Evolutionary conservation across 1,139 yeast genomes (phyloP).

Genomic region (Blastobotrys proliferans): DNA sequence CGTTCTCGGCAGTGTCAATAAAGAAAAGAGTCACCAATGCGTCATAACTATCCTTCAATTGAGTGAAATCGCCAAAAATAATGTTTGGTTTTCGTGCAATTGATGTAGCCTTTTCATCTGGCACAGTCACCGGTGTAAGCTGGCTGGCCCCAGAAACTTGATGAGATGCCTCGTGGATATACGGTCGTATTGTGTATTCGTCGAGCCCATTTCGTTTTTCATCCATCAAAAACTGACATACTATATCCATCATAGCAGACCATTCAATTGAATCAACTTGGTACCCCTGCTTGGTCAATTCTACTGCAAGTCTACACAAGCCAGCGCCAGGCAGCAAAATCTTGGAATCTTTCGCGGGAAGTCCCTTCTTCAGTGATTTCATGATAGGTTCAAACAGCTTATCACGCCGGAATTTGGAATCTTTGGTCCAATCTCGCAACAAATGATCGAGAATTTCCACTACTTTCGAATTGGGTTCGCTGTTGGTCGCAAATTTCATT

Average conservation of each 20-base stretch:
- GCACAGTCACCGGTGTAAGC: conserved; percentile 42
- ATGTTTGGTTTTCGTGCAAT: conserved; percentile 49
- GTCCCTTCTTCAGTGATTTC: conserved; percentile 33
- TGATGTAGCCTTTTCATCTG: conserved; percentile 19
- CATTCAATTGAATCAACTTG: conserved; percentile 67
- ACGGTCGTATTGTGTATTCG: conserved; percentile 48
- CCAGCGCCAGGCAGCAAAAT: conserved; percentile 80
- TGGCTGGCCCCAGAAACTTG: conserved; percentile 51
- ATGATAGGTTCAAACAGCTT: conserved; percentile 52
- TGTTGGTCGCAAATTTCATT: conserved; percentile 28
- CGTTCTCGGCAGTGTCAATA: conserved; percentile 82
- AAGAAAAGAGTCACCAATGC: conserved; percentile 66
- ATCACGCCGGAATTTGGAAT: conserved; percentile 44
- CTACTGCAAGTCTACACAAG: conserved; percentile 66
- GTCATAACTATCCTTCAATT: conserved; percentile 22
- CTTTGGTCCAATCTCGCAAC: conserved; percentile 65
- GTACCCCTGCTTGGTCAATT: conserved; percentile 44
- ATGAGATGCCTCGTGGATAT: conserved; percentile 67
- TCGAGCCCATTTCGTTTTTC: no score
- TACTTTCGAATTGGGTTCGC: conserved; percentile 46
- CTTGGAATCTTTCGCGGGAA: conserved; percentile 31
- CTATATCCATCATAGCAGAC: conserved; percentile 67
- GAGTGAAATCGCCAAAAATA: conserved; percentile 62
- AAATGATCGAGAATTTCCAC: conserved; percentile 71
- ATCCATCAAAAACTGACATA: conserved; percentile 48